Evolutionary conservation across 208 protist genomes (phyloP).

Genomic region (Phytomonas sp.): DNA sequence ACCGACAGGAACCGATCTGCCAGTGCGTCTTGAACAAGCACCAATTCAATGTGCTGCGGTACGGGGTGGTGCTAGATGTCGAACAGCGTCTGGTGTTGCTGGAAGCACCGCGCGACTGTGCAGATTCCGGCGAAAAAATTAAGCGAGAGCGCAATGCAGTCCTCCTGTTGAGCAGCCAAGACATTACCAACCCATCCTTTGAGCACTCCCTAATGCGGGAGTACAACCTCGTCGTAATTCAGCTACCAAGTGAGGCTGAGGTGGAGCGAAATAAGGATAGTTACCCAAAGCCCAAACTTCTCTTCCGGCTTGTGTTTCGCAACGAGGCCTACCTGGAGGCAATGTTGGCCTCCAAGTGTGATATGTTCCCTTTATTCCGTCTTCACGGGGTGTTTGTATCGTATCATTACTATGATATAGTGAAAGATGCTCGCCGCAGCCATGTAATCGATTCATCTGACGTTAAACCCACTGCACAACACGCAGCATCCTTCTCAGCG

Average conservation of each 20-base stretch:
- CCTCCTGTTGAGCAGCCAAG: constrained; percentile 19
- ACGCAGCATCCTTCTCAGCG: not conserved
- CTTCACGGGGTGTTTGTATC: constrained; percentile 76
- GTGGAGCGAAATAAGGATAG: constrained; percentile 5
- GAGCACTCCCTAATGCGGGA: constrained; percentile 62
- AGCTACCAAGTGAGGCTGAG: constrained; percentile 21
- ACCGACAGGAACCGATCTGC: constrained; percentile 48
- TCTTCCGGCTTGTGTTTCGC: constrained; percentile 80
- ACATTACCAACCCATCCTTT: constrained; percentile 23
- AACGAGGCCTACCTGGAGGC: constrained; percentile 53
- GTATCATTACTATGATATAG: constrained; percentile 28
- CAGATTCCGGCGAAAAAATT: constrained; percentile 39
- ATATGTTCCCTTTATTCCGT: constrained; percentile 49
- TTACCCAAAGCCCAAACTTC: constrained; percentile 17
- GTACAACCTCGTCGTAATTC: constrained; percentile 74
- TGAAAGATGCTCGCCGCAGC: not conserved
- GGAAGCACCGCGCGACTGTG: constrained; percentile 32
- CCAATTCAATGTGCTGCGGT: constrained; percentile 80
- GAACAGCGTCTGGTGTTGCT: constrained; percentile 59
- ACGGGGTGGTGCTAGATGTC: constrained; percentile 70
- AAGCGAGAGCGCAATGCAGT: constrained; percentile 52
- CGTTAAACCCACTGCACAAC: not conserved
- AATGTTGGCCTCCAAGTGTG: constrained; percentile 12
- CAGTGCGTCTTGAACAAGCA: constrained; percentile 41
- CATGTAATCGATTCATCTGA: not conserved